These are phyloP conservation scores for Stagonosporopsis tanaceti DNA, from an alignment of 2,329 filamentous ascomycete species.

Conservation along the genomic window DNA sequence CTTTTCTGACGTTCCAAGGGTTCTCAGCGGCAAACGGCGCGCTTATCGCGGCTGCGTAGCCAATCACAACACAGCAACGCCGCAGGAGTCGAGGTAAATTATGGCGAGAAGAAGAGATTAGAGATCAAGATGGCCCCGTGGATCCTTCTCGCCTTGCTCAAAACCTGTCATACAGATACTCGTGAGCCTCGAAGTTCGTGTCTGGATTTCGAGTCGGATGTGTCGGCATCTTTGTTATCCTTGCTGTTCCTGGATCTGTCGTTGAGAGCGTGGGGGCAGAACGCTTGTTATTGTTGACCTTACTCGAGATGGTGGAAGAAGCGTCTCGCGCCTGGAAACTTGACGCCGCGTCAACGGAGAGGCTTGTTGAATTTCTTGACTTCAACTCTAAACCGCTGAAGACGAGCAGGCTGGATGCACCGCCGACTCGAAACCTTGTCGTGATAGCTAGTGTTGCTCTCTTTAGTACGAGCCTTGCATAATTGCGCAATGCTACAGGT, in stretches of 20 bases:
- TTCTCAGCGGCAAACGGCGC: constrained; percentile 12
- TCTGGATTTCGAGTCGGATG: background rate
- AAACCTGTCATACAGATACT: no score
- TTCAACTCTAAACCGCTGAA: background rate
- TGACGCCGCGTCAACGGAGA: background rate
- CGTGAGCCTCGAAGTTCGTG: background rate
- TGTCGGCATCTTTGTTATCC: background rate
- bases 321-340: background rate
- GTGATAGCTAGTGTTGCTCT: background rate
- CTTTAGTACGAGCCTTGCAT: constrained; percentile 2
- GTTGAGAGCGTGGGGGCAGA: background rate
- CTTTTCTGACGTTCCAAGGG: constrained; percentile 25
- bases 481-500: background rate
- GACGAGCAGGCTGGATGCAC: background rate
- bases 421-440: background rate
- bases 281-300: background rate
- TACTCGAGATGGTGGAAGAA: background rate
- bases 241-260: background rate
- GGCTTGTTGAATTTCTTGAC: background rate
- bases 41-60: constrained; percentile 1
- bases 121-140: background rate
- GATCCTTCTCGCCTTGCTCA: background rate
- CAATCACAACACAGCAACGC: constrained; percentile 15
- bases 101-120: background rate
- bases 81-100: background rate